Evolutionary conservation across 371 early-diverging fungal genomes (phyloP), one percentile per base, ranked within the genome.

Genomic region (Mortierella sp.): DNA sequence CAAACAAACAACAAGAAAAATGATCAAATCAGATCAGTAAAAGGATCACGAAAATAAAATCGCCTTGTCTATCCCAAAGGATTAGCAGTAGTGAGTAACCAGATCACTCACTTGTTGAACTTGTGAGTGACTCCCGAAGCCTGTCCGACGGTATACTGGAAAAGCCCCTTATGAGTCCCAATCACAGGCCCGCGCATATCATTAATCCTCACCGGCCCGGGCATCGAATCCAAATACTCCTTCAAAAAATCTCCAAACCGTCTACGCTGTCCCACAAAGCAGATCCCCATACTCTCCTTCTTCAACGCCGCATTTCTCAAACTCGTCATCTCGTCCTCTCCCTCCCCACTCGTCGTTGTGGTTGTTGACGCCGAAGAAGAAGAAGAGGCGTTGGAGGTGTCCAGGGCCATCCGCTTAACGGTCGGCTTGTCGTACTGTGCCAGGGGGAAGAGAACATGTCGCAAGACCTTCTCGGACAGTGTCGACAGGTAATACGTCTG

Each of bases 231-330:
- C 74, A 96, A 85, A 48, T 91, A 92, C 80, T 91, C 85, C 66
- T 90, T 89, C 58, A 98, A 72, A 77, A 98, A 98, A 16, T 92
- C 91, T 5, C 92, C 90, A 86, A 97, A 98, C 16, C 86, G 79
- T 13, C 87, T 89, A 3, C 94, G 88, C 74, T 96, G 93, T 1
- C 98, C 98, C 6, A 98, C 94, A 90, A 98, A 98, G 73, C 99
- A 98, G 26, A 98, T 96, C 0, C 99, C 99, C 97, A 97, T 96
- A 79, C 96, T 96, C 78, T 98, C 99, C 47, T 90, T 90, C 85
- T 96, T 97, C 11, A 78, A 63, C 0, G 95, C 94, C 1, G 79
- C 82, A 39, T 96, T 87, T 1, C 90, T 52, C 7, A 81, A 64
- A 58, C 58, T 58, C 29, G 58, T 58, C 58, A 58, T 2, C 22